Evolutionary conservation across 345 rosid species (phyloP), one percentile per base, ranked within the genome.

Genomic region (Triadica sebifera): DNA sequence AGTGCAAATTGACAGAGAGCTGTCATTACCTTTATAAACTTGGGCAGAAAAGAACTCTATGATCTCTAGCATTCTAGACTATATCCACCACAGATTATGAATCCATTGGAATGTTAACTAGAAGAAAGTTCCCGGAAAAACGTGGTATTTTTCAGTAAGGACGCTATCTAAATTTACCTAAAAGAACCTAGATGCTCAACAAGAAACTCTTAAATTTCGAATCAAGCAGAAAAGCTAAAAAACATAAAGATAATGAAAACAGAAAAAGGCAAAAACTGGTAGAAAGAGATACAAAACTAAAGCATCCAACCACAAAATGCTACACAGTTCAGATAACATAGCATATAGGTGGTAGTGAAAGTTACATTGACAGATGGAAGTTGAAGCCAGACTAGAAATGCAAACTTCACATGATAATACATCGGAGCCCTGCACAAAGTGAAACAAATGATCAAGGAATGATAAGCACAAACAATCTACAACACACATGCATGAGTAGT

Each of bases 301-400:
- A 19, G 5, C 25, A 52, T n/a, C 62, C 55, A 56, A 65, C 55
- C 41, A 67, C 12, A 55, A 61, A 43, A 56, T 38, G 43, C 4
- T 12, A 19, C 17, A 12, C 51, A 55, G 0, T 29, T 49, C 41
- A 22, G 22, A 16, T 6, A 3, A 1, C 8, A 24, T 0, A 46
- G n/a, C 25, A 50, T 3, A 4, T 34, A 1, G 47, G 24, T 3
- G 29, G 46, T 16, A 53, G 13, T 13, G 38, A 38, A 60, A 72
- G 75, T 81, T 77, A 87, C 89, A 10, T 78, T 78, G 49, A 56
- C 19, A 57, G 81, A 68, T 38, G 88, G 89, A 62, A 83, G 87
- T 77, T 88, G 87, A 77, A 88, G 89, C 91, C 89, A 89, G 41
- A 88, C 87, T 45, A 89, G 91, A 79, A 89, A 87, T 10, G 91